Conservation (phyloP, 768 basidiomycete species). For the Cubamyces lactineus region DNA sequence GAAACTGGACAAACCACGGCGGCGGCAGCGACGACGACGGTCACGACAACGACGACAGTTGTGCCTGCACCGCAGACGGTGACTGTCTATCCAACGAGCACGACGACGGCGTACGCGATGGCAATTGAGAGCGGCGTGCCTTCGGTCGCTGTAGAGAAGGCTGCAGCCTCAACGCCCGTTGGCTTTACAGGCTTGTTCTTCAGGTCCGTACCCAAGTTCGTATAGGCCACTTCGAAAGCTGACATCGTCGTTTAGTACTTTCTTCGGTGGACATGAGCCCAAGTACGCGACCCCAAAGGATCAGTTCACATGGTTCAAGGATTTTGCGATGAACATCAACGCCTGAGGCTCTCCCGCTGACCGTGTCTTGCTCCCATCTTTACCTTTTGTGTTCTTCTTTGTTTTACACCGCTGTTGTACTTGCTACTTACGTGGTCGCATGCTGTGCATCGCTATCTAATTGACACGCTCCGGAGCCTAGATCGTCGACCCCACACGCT, state of each 20-base stretch:
- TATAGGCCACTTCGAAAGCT: background rate
- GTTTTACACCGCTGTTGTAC: background rate
- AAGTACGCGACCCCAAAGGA: conserved; percentile 72
- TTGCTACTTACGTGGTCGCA: too few species aligned
- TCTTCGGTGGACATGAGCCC: conserved; percentile 76
- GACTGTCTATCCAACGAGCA: conserved; percentile 10
- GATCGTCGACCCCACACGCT: too few species aligned
- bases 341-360: conserved; percentile 5
- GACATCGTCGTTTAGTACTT: conserved; percentile 51
- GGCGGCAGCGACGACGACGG: conserved; percentile 1
- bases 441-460: too few species aligned
- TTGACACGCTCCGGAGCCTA: too few species aligned
- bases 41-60: conserved; percentile 1
- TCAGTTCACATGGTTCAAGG: conserved; percentile 79
- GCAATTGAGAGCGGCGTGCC: conserved; percentile 16
- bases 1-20: background rate
- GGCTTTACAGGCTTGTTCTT: conserved; percentile 67
- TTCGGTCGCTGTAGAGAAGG: background rate
- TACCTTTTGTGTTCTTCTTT: background rate
- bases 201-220: conserved; percentile 47
- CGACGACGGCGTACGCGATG: conserved; percentile 17
- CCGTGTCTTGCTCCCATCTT: too few species aligned
- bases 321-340: conserved; percentile 52
- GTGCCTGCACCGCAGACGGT: conserved; percentile 8
- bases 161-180: conserved; percentile 26